These are phyloP conservation scores for Thalassiosira exigua DNA, from an alignment of 352 stramenopile genomes.

Conservation along the genomic window DNA sequence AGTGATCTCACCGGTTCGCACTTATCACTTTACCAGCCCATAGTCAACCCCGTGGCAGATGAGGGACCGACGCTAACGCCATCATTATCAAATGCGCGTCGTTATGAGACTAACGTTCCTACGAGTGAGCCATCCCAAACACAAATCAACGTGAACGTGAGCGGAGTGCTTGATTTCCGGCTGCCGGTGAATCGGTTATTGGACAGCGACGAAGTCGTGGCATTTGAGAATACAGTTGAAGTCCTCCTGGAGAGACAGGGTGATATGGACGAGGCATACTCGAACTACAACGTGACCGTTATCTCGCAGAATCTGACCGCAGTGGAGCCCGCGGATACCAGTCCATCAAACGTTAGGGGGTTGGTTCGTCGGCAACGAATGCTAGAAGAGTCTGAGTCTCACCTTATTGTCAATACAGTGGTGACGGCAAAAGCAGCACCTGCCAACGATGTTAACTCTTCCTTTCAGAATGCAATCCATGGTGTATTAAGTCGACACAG, in stretches of 20 bases:
- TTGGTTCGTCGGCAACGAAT: neutral
- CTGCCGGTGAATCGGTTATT: constrained; percentile 10
- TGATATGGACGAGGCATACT: constrained; percentile 9
- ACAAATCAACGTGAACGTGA: neutral
- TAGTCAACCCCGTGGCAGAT: neutral
- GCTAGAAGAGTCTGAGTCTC: constrained; percentile 1
- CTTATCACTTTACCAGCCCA: neutral
- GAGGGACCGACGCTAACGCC: neutral
- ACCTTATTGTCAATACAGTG: constrained; percentile 16
- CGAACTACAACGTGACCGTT: constrained; percentile 14
- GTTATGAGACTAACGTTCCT: neutral
- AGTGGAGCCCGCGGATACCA: neutral
- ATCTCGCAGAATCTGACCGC: constrained; percentile 7
- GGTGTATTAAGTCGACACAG: constrained; percentile 18
- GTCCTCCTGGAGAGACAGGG: constrained; percentile 13
- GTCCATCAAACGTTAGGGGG: neutral
- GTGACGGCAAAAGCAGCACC: constrained; percentile 13
- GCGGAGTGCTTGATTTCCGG: constrained; percentile 24
- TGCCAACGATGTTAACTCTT: constrained; percentile 9
- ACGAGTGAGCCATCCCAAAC: neutral
- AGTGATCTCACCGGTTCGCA: neutral
- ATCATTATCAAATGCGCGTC: neutral
- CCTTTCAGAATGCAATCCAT: constrained; percentile 10
- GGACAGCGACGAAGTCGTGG: neutral
- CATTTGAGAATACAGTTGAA: constrained; percentile 34